A percentile compares a stretch with the other conserved stretches of the same genome.
Conservation (phyloP, 148 eudicot species). For the Rhododendron ovatum region DNA sequence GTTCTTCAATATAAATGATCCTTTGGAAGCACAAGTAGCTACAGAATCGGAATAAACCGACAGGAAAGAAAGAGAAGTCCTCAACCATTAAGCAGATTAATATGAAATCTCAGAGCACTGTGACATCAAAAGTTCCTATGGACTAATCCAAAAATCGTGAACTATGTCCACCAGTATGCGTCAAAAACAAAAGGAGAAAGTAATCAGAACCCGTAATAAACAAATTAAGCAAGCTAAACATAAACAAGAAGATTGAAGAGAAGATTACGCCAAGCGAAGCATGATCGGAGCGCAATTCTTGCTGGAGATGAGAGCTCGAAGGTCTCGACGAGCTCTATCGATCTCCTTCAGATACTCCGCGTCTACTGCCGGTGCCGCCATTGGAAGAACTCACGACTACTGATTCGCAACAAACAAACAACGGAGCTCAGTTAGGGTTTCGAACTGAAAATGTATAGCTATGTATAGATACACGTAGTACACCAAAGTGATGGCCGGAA, state of each 20-base stretch:
- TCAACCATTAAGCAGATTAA: neutral
- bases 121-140: too few species aligned
- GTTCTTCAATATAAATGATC: neutral
- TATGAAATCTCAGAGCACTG: too few species aligned
- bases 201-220: neutral
- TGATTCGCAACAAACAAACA: neutral
- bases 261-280: slow-evolving; percentile 86
- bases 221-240: neutral
- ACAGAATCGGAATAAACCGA: neutral
- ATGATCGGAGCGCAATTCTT: slow-evolving; percentile 86
- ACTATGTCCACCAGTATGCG: neutral
- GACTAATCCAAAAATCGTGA: too few species aligned
- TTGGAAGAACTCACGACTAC: neutral
- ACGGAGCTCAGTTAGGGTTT: neutral
- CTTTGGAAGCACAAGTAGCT: neutral
- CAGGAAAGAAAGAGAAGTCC: neutral
- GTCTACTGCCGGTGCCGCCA: slow-evolving; percentile 29
- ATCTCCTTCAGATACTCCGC: slow-evolving; percentile 64
- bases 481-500: neutral
- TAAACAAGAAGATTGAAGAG: neutral
- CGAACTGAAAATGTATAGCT: neutral
- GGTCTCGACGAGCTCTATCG: slow-evolving; percentile 63
- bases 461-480: neutral
- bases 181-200: neutral
- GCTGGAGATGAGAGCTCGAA: slow-evolving; percentile 63